Base-by-base conservation (phyloP, 352 stramenopile genomes). In the Blastocystis sp. region DNA sequence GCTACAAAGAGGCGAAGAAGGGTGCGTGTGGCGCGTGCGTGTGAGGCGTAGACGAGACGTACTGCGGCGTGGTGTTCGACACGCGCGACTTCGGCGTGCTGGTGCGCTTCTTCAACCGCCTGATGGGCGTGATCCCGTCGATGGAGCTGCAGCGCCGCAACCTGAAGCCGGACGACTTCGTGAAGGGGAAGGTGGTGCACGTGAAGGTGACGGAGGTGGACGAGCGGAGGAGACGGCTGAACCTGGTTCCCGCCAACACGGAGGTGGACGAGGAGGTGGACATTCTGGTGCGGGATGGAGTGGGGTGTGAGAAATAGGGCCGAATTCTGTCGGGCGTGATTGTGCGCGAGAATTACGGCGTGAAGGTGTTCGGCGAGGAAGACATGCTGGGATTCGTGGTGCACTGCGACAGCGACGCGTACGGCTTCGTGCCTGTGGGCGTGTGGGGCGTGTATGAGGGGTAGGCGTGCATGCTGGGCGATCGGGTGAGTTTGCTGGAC, bases 61-160 rank as follows among this genome's bases (percentile, higher is more conserved):
- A 78, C 19, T 21, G 26, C 1, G 79, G 67, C 33, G 26, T 60
- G 37, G 37, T 60, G 12, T 61, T 51, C 9, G 41, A 74, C 19
- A n/a, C 79, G 31, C 31, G 21, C 16, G 16, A 66, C 10, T 59
- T 50, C 35, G 67, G 63, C 55, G 63, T 89, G 21, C 12, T 77
- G 29, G 24, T 89, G 31, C 29, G 39, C 19, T 89, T 89, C 63
- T 89, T 89, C 63, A 80, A 80, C 39, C 26, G 39, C 35, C 50
- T 89, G 33, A 16, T 33, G n/a, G 63, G 63, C 9, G 62, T 80
- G 24, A 80, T 89, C 50, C 41, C 29, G 9, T 16, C 12, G 26
- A 66, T 24, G 33, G 63, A 80, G 51, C 24, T 89, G 45, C 67
- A 89, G 55, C 67, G 51, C 63, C 41, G 67, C 21, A 26, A 62